These are phyloP conservation scores for Lipomyces kockii DNA, from an alignment of 805 yeast species.

Conservation along the genomic window DNA sequence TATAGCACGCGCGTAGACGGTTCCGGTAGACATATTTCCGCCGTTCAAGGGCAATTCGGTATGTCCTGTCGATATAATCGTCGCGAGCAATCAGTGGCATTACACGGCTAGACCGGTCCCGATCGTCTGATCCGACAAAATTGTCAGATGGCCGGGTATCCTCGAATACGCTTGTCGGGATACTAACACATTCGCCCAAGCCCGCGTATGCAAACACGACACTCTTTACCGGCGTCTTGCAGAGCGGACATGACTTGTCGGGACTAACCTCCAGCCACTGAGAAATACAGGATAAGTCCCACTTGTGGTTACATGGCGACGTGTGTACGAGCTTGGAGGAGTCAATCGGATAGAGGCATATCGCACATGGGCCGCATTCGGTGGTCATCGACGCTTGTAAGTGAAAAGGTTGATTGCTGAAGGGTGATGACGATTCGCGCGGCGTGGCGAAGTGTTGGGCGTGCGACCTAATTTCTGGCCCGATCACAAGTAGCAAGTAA, in stretches of 20 bases:
- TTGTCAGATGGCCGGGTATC: not conserved
- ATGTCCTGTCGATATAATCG: constrained; percentile 8
- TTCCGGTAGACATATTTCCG: constrained; percentile 28
- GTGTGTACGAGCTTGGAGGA: constrained; percentile 16
- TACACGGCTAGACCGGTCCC: not conserved
- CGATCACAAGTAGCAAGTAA: too few species aligned
- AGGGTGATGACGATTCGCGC: not conserved
- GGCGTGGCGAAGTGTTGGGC: too few species aligned
- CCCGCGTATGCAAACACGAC: constrained; percentile 13
- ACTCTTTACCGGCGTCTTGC: constrained; percentile 19
- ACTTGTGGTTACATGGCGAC: constrained; percentile 28
- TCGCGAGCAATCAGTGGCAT: not conserved
- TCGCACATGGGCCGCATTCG: constrained; percentile 20
- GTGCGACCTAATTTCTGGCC: too few species aligned
- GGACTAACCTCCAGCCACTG: constrained; percentile 30
- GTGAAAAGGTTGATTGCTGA: too few species aligned
- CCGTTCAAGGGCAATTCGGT: constrained; percentile 16
- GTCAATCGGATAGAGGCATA: constrained; percentile 20
- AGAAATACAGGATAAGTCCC: constrained; percentile 25
- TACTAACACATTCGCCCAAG: not conserved
- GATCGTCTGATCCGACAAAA: not conserved
- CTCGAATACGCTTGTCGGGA: not conserved
- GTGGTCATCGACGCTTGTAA: not conserved
- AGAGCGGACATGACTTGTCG: constrained; percentile 27
- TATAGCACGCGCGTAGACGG: constrained; percentile 26